Base-by-base conservation (phyloP, 345 rosid genomes). In the Crucihimalaya himalaica region DNA sequence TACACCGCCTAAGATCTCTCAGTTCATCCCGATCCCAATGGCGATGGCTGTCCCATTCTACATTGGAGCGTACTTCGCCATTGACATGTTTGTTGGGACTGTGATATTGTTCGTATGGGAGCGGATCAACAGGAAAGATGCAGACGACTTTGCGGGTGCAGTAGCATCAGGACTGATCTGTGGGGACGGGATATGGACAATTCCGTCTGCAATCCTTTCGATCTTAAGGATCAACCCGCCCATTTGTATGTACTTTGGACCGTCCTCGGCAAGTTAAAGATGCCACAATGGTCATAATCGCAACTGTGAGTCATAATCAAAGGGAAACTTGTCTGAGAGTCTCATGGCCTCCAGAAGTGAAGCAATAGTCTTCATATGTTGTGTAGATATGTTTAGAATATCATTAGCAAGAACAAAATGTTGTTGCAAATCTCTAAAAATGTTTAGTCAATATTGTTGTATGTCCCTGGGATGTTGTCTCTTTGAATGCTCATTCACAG, bases 41-140 rank as follows among this genome's bases (percentile, higher is more conserved):
- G 97, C 92, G 2, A 88, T 93, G 96, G 96, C 98, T 39, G 84
- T 86, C 59, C 97, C 96, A 4, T 91, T 93, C 79, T 89, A 93
- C 71, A 89, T 88, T 25, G 92, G 97, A 72, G 97, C 97, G 43
- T 93, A 88, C 83, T 93, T 93, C n/a, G 94, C 96, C 0, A 74
- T 91, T 4, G 96, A 91, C 83, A 91, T 91, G 90, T 91, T 91
- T 64, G 91, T 86, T 5, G 96, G 97, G 40, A 86, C 97, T 0
- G 82, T 91, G 74, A 84, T 93, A 68, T 70, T 91, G 76, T 93
- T 16, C 25, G 60, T 89, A 23, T 93, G 97, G 98, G 96, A 93
- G 73, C 70, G 79, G 52, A 74, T 88, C 8, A 86, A 84, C 46
- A 46, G 78, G 80, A 89, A 87, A 83, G 89, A 80, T 28, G 84